phyloP scores from a whole-genome alignment of 2,329 filamentous ascomycete species.

The Trichoderma atrobrunneum region DNA sequence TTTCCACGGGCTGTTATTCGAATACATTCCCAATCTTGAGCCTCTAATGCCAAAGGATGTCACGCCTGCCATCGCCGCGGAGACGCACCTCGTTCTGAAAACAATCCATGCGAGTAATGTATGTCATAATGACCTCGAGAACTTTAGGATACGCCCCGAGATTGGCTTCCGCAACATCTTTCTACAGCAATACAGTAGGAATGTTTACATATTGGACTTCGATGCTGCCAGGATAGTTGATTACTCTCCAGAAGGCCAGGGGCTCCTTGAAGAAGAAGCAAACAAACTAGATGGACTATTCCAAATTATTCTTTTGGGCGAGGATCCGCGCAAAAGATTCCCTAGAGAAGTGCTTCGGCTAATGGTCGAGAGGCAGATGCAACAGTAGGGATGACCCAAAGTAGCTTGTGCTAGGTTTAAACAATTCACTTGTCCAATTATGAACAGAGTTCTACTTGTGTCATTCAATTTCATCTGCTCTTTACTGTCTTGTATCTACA shows the following conservation, averaged over 20 bases:
- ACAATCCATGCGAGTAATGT: background rate
- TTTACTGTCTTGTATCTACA: background rate
- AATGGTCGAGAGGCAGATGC: background rate
- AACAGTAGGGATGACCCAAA: background rate
- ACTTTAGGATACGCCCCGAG: background rate
- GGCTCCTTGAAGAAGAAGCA: background rate
- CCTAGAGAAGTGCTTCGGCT: background rate
- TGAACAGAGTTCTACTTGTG: background rate
- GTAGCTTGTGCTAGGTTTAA: background rate
- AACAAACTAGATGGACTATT: background rate
- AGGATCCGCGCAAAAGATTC: background rate
- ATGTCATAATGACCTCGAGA: background rate
- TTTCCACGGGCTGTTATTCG: background rate
- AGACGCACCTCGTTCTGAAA: background rate
- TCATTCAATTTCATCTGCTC: background rate
- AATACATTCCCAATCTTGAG: background rate
- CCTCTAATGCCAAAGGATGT: background rate
- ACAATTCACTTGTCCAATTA: background rate
- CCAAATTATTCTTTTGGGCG: background rate
- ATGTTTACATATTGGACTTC: background rate
- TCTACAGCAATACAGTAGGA: background rate
- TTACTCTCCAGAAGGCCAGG: background rate
- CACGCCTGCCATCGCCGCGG: background rate
- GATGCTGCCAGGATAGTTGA: background rate
- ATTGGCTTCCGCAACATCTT: background rate